Evolutionary conservation across 805 yeast species (phyloP).

Genomic region (Candida chilensis): DNA sequence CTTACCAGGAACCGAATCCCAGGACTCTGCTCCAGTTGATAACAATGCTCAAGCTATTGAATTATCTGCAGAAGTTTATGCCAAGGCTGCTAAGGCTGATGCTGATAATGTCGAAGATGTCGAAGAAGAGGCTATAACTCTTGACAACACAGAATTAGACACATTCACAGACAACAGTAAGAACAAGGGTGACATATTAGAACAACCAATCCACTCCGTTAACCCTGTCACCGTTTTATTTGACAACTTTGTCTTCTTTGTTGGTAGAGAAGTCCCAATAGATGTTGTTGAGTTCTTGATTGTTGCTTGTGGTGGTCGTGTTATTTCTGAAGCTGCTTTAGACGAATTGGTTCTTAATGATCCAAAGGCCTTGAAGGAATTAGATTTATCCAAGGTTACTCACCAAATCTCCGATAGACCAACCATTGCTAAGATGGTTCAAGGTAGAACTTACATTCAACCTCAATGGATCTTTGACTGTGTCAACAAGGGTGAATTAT

Average conservation of each 20-base stretch:
- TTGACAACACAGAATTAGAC: slow-evolving; percentile 50
- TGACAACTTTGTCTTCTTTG: slow-evolving; percentile 66
- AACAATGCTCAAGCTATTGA: slow-evolving; percentile 19
- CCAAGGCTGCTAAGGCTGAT: slow-evolving; percentile 49
- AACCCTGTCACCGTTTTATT: slow-evolving; percentile 62
- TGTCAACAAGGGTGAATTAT: slow-evolving; percentile 65
- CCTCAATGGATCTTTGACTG: slow-evolving; percentile 98
- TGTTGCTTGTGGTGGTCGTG: slow-evolving; percentile 76
- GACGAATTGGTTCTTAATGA: slow-evolving; percentile 59
- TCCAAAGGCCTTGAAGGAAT: slow-evolving; percentile 29
- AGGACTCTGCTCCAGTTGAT: slow-evolving; percentile 7
- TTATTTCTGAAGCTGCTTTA: slow-evolving; percentile 78
- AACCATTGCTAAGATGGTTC: slow-evolving; percentile 60
- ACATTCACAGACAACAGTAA: slow-evolving; percentile 58
- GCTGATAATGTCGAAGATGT: slow-evolving; percentile 32
- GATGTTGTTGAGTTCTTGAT: slow-evolving; percentile 86
- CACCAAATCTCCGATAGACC: slow-evolving; percentile 97
- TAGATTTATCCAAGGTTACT: slow-evolving; percentile 65
- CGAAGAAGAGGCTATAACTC: slow-evolving; percentile 29
- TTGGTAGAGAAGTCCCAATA: slow-evolving; percentile 93
- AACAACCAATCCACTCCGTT: slow-evolving; percentile 58
- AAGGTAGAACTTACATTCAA: slow-evolving; percentile 90
- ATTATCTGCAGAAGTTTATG: slow-evolving; percentile 29
- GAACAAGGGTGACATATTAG: slow-evolving; percentile 58
- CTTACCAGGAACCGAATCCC: not conserved